Percentiles rank a stretch among this genome's conserved stretches.
Conservation (phyloP, 208 protist species). For the Crithidia bombi region DNA sequence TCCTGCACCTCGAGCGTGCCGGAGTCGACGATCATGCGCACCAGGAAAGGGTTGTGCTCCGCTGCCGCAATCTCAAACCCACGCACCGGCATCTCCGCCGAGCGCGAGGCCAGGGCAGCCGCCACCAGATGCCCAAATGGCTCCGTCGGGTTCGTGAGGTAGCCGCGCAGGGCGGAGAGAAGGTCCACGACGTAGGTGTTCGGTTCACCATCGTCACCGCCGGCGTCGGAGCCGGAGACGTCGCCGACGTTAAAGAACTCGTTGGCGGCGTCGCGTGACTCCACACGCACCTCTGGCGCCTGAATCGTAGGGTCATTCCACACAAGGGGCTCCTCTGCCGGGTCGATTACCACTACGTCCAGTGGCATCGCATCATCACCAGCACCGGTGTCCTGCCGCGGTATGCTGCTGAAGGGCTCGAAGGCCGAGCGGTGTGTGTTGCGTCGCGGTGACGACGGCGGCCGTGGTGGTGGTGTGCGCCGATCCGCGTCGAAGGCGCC, state of each 20-base stretch:
- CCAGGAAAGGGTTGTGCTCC: slow-evolving; percentile 66
- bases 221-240: slow-evolving; percentile 30
- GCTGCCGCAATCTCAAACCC: slow-evolving; percentile 66
- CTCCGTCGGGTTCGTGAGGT: slow-evolving; percentile 70
- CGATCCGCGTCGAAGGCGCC: slow-evolving; percentile 1
- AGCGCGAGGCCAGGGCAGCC: slow-evolving; percentile 71
- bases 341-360: slow-evolving; percentile 31
- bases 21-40: slow-evolving; percentile 67
- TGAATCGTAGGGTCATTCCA: slow-evolving; percentile 8
- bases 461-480: background rate
- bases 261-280: slow-evolving; percentile 8
- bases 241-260: slow-evolving; percentile 37
- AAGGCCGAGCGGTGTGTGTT: background rate
- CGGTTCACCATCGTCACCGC: slow-evolving; percentile 32
- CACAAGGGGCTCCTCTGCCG: background rate
- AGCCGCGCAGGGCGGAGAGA: slow-evolving; percentile 62
- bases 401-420: slow-evolving; percentile 18
- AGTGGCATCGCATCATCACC: slow-evolving; percentile 14
- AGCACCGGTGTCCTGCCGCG: slow-evolving; percentile 1
- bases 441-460: background rate
- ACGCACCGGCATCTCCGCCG: slow-evolving; percentile 57
- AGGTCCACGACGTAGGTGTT: slow-evolving; percentile 69
- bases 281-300: slow-evolving; percentile 4
- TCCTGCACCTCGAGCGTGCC: slow-evolving; percentile 59
- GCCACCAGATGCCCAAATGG: slow-evolving; percentile 77